Base-by-base conservation (phyloP, 2,329 filamentous ascomycete species). In the Fusarium tricinctum region DNA sequence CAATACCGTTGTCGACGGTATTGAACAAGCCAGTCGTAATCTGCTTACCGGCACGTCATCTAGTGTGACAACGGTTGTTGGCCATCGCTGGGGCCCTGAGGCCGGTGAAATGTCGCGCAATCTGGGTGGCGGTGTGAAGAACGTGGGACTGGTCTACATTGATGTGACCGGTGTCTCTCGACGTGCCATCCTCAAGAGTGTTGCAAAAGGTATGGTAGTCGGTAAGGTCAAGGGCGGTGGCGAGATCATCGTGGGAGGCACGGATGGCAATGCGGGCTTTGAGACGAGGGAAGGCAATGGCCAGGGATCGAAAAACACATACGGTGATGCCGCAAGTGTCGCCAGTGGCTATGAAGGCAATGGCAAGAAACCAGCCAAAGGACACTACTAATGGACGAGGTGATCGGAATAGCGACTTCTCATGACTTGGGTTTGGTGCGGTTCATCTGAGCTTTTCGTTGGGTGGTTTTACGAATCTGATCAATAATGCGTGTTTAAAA, bases 121-220 rank as follows among this genome's bases (percentile, higher is more conserved):
- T 53, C 80, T 99, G 20, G 92, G 93, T 1, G 91, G 93, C 7
- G 95, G 94, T 23, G 90, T 97, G 74, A 97, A 96, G 85, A 99
- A 98, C 35, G 96, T 98, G 9, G 96, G 94, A 8, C 85, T 99
- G 28, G 96, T 99, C 32, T 99, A 99, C 77, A 97, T 99, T 63
- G 96, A 99, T 73, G 95, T 97, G 2, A 91, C 94, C 0, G 96
- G 96, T 35, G 96, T 99, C 2, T 97, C 92, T 56, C 86, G 96
- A 42, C 89, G 90, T 64, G 96, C 96, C 0, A 89, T 99, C 43
- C 87, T 99, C 76, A 99, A 97, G 84, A 93, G 91, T 42, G 96
- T 98, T 2, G 96, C 94, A 20, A 97, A 97, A 83, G 94, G 96
- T 40, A 98, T 99, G 96, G 90, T 97, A 0, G 89, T 97, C 7